Base-by-base conservation (phyloP, 2,329 filamentous ascomycete genomes). In the Lasiodiplodia citricola region DNA sequence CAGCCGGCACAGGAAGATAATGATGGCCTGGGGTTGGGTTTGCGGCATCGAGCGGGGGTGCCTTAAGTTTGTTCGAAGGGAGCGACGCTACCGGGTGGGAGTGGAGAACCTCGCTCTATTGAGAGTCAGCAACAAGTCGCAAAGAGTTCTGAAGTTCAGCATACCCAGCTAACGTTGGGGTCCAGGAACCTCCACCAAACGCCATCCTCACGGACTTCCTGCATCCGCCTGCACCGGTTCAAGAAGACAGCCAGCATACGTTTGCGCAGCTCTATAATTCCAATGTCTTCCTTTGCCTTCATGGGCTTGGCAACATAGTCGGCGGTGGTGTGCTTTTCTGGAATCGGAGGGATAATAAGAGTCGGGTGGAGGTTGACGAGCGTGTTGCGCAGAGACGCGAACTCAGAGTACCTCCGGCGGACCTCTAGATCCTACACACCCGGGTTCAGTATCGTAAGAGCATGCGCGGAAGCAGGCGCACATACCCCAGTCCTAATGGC, bases 121-220 rank as follows among this genome's bases (percentile, higher is more conserved):
- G 11, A 18, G 13, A 11, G 69, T 71, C 25, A 72, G 68, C 35
- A 67, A 47, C n/a, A 47, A 16, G n/a, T n/a, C 54, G 10, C n/a
- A 2, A 16, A n/a, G 14, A 8, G 4, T 25, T 25, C 5, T 13
- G 16, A 21, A 8, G 54, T 6, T n/a, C 31, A 23, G 38, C 84
- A 70, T 88, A 97, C 94, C 96, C 96, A 99, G 87, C 96, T 98
- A 28, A 95, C 94, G 78, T 99, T 98, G 13, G 96, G 96, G 78
- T 99, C 96, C 41, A 99, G 86, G 77, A 99, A 99, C 73, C 94
- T 91, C 94, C 95, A 97, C 90, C 94, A 97, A 31, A 99, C 94
- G 2, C 95, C 95, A 76, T 99, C 96, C 70, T 94, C 92, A 66
- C 93, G 87, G 35, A 99, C 90, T 69, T 95, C 91, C 74, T 95